Conservation (phyloP, 768 basidiomycete species). For the Amanita rubescens region DNA sequence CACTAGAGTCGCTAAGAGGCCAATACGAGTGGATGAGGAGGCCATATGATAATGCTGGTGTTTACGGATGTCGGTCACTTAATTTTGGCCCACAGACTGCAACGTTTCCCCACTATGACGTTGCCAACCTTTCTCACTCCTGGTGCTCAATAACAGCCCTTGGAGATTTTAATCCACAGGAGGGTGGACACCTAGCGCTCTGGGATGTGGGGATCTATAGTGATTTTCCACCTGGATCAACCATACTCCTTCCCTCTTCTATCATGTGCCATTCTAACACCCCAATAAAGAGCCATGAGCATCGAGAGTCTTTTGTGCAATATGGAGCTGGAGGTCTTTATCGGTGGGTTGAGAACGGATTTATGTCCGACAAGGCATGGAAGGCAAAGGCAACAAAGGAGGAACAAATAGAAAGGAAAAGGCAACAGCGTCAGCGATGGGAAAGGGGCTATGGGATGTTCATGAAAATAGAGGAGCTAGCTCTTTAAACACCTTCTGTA, state of each 20-base stretch:
- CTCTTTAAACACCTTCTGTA: not conserved
- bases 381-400: not conserved
- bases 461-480: not conserved
- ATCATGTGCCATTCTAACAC: not conserved
- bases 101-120: not conserved
- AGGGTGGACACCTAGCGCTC: not conserved
- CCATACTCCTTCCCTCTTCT: not conserved
- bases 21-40: too few species aligned
- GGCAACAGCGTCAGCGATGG: not conserved
- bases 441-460: not conserved
- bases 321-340: not conserved
- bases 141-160: not conserved
- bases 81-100: constrained; percentile 3
- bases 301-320: not conserved
- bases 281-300: not conserved
- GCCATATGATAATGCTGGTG: constrained; percentile 2
- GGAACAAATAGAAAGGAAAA: not conserved
- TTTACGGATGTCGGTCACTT: constrained; percentile 6
- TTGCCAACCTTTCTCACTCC: not conserved
- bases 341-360: not conserved
- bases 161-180: not conserved
- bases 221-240: not conserved
- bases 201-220: not conserved
- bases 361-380: not conserved
- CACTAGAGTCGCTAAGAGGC: not conserved